A percentile compares a stretch with the other conserved stretches of the same genome.
Conservation (phyloP, 2,329 filamentous ascomycete species). For the Diplodia sapinea region DNA sequence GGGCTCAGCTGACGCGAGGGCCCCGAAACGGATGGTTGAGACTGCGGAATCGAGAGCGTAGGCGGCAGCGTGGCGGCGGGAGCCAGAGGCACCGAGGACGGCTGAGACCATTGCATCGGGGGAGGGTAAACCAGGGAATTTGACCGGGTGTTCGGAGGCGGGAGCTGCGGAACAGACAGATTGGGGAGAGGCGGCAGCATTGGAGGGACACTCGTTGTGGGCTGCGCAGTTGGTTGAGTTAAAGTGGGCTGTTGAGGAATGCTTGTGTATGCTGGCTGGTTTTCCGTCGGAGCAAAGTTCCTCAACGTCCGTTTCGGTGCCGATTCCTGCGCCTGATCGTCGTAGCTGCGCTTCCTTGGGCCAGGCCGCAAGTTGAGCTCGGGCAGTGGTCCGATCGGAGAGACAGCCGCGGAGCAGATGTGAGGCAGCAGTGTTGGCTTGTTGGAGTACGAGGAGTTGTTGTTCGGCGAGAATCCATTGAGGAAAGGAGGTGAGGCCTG, state of each 20-base stretch:
- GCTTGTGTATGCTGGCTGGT: constrained; percentile 12
- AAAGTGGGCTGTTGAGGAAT: constrained; percentile 34
- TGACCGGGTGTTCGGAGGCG: constrained; percentile 59
- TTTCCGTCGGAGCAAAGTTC: constrained; percentile 24
- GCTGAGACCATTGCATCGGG: constrained; percentile 59
- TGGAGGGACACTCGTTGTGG: constrained; percentile 33
- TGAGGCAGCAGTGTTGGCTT: constrained; percentile 49
- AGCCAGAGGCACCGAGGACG: constrained; percentile 47
- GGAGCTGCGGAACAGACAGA: constrained; percentile 65
- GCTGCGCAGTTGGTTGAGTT: constrained; percentile 39
- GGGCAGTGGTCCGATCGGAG: constrained; percentile 52
- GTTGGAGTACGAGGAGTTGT: constrained; percentile 48
- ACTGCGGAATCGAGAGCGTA: constrained; percentile 38
- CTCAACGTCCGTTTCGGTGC: constrained; percentile 57
- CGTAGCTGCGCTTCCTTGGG: constrained; percentile 64
- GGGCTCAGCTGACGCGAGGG: constrained; percentile 58
- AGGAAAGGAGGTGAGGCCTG: constrained; percentile 58
- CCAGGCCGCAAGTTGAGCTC: constrained; percentile 46
- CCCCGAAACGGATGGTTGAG: constrained; percentile 36
- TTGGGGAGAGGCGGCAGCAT: constrained; percentile 71
- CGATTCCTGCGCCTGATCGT: constrained; percentile 61
- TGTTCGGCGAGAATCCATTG: constrained; percentile 51
- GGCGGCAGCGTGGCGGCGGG: constrained; percentile 39
- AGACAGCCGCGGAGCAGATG: constrained; percentile 51
- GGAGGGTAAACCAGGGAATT: constrained; percentile 79